Conservation (phyloP, 2,329 filamentous ascomycete genomes). For the Cadophora sp. region DNA sequence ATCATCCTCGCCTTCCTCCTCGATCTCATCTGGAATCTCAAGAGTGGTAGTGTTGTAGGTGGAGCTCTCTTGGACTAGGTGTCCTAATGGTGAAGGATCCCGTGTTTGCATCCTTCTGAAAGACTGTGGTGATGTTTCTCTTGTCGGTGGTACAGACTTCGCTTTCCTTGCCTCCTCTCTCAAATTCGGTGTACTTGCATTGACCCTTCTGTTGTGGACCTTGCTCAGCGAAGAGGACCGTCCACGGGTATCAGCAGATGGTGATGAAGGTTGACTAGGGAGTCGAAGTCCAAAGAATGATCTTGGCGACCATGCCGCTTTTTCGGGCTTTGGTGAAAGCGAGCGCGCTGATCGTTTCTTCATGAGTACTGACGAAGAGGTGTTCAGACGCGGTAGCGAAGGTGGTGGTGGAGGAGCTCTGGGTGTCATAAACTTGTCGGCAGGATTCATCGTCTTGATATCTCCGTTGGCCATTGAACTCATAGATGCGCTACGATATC, state of each 20-base stretch:
- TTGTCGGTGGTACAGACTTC: conserved; percentile 31
- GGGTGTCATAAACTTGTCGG: conserved; percentile 76
- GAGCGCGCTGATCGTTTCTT: conserved; percentile 39
- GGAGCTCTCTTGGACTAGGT: conserved; percentile 44
- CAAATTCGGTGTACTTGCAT: conserved; percentile 25
- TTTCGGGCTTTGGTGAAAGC: conserved; percentile 38
- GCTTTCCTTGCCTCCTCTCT: conserved; percentile 25
- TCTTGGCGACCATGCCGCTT: conserved; percentile 40
- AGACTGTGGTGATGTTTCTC: conserved; percentile 34
- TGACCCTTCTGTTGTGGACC: conserved; percentile 19
- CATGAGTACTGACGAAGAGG: conserved; percentile 47
- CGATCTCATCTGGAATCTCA: conserved; percentile 54
- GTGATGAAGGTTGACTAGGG: conserved; percentile 13
- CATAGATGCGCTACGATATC: conserved; percentile 69
- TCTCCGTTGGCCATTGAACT: conserved; percentile 64
- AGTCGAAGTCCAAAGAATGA: conserved; percentile 40
- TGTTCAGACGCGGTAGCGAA: conserved; percentile 51
- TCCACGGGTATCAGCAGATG: conserved; percentile 31
- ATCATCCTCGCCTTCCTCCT: conserved; percentile 61
- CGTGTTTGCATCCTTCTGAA: conserved; percentile 26
- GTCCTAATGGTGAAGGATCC: conserved; percentile 58
- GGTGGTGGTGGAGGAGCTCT: conserved; percentile 61
- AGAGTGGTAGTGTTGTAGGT: conserved; percentile 42
- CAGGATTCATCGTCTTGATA: conserved; percentile 78
- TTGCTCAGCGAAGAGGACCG: conserved; percentile 35